These are phyloP conservation scores for Didymella keratinophila DNA, from an alignment of 2,329 filamentous ascomycete genomes.

Conservation along the genomic window DNA sequence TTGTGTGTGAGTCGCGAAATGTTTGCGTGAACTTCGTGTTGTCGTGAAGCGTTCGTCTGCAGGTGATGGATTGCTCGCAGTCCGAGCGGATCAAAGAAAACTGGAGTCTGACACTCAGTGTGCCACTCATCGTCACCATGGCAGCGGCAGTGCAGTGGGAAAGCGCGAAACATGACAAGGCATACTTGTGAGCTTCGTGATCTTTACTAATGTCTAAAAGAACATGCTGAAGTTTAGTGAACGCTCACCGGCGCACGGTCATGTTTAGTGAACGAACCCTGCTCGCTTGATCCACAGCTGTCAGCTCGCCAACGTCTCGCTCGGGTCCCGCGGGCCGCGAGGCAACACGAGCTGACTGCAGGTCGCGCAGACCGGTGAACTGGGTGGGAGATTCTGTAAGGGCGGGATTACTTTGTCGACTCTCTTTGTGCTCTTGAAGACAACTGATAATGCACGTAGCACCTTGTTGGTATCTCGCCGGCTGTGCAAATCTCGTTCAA, in stretches of 20 bases:
- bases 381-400: constrained; percentile 3
- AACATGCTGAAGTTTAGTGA: background rate
- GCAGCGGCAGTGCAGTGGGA: background rate
- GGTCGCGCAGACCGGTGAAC: constrained; percentile 3
- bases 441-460: background rate
- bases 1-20: too few relatives aligned
- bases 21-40: background rate
- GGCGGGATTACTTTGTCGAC: constrained; percentile 1
- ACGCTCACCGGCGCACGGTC: background rate
- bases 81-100: background rate
- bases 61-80: background rate
- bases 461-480: background rate
- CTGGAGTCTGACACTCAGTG: background rate
- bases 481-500: background rate
- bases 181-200: background rate
- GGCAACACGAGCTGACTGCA: constrained; percentile 6
- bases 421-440: background rate
- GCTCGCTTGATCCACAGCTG: background rate
- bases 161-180: background rate
- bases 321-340: constrained; percentile 1
- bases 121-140: background rate
- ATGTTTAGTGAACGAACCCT: background rate
- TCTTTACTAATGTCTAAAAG: background rate
- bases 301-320: constrained; percentile 2
- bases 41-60: background rate